Evolutionary conservation across 208 protist species (phyloP).

Genomic region (Leishmania aethiopica): DNA sequence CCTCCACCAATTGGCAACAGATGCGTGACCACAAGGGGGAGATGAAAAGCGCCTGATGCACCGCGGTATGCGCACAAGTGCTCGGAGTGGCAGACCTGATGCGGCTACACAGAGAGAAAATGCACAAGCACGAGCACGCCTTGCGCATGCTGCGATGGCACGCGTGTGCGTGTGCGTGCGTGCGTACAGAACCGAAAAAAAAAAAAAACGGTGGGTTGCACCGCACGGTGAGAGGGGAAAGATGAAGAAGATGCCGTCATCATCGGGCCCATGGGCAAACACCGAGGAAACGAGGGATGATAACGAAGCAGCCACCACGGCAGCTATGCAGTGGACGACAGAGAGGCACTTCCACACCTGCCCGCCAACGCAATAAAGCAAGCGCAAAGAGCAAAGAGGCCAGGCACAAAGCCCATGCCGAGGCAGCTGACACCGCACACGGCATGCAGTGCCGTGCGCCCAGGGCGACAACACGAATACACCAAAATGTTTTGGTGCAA

Average conservation of each 20-base stretch:
- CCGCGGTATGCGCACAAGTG: neutral
- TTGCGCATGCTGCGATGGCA: neutral
- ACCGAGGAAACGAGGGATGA: constrained; percentile 1
- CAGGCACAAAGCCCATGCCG: neutral
- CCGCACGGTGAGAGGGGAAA: neutral
- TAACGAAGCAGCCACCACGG: constrained; percentile 2
- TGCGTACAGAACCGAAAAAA: neutral
- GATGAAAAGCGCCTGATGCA: neutral
- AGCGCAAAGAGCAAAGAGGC: neutral
- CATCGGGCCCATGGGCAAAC: neutral
- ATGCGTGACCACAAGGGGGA: neutral
- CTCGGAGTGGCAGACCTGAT: neutral
- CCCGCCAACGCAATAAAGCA: neutral
- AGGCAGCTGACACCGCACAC: neutral
- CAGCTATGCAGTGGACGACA: neutral
- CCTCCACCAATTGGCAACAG: neutral
- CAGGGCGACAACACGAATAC: neutral
- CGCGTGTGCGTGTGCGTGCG: neutral
- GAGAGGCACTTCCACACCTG: neutral
- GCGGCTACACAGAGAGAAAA: neutral
- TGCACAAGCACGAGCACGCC: neutral
- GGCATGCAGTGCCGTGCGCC: neutral
- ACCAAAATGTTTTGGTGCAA: neutral
- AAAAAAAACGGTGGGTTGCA: constrained; percentile 1
- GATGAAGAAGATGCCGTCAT: neutral